Evolutionary conservation across 306 rosid species (phyloP).

Genomic region (Arachis stenosperma): DNA sequence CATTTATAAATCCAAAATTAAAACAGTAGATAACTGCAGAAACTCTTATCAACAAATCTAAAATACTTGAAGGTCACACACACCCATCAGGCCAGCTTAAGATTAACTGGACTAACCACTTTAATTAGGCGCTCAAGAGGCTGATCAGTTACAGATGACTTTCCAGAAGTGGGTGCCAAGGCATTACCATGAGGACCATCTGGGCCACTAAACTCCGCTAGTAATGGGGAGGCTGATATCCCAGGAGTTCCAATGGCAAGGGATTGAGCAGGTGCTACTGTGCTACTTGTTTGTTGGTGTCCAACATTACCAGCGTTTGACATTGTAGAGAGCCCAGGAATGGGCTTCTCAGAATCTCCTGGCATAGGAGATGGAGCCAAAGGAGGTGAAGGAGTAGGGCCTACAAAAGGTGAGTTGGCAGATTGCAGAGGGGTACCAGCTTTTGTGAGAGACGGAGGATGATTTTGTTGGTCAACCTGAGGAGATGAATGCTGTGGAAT

Average conservation of each 20-base stretch:
- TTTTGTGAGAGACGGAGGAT: constrained; percentile 65
- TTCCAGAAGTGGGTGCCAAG: constrained; percentile 66
- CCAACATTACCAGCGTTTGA: constrained; percentile 72
- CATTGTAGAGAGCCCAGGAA: constrained; percentile 60
- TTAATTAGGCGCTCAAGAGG: constrained; percentile 89
- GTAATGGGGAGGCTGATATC: constrained; percentile 96
- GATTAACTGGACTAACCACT: constrained; percentile 68
- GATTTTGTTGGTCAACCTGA: constrained; percentile 88
- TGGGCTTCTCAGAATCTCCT: constrained; percentile 85
- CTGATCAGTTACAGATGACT: constrained; percentile 77
- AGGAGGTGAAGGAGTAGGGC: constrained; percentile 92
- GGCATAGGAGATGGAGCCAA: constrained; percentile 96
- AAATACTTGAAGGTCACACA: constrained; percentile 7
- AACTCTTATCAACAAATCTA: constrained; percentile 23
- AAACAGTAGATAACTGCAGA: constrained; percentile 25
- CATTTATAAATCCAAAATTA: constrained; percentile 23
- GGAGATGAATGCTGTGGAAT: constrained; percentile 93
- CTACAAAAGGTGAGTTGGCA: constrained; percentile 83
- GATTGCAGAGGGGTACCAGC: constrained; percentile 89
- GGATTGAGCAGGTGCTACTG: constrained; percentile 73
- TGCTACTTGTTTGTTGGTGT: constrained; percentile 63
- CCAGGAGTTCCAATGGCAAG: constrained; percentile 99
- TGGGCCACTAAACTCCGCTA: constrained; percentile 82
- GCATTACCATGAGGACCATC: constrained; percentile 76
- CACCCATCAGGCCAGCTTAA: constrained; percentile 27